A percentile compares a stretch with the other conserved stretches of the same genome.
Conservation (phyloP, 2,329 filamentous ascomycete species). For the Xylariaceae sp. region DNA sequence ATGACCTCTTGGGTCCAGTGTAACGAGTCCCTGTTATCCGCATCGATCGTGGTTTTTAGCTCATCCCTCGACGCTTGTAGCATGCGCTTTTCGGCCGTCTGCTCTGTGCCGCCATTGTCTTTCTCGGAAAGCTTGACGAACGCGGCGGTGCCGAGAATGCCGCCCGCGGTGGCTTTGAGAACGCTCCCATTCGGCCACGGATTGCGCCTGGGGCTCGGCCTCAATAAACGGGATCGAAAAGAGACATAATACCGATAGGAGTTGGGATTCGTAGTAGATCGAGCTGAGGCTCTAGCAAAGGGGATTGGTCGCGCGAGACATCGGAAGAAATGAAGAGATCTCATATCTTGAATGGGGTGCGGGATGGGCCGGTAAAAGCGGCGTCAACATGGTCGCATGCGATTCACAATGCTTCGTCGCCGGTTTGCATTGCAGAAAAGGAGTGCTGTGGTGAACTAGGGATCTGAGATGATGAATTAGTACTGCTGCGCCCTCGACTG, state of each 20-base stretch:
- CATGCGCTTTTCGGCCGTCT: constrained; percentile 83
- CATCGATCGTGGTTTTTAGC: constrained; percentile 63
- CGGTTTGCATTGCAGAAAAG: not conserved
- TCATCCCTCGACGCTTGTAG: constrained; percentile 75
- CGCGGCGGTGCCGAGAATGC: constrained; percentile 48
- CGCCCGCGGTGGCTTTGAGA: constrained; percentile 39
- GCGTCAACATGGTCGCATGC: constrained; percentile 11
- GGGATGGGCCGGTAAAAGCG: constrained; percentile 9
- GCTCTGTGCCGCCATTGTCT: constrained; percentile 44
- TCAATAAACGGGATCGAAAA: constrained; percentile 15
- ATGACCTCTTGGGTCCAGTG: constrained; percentile 57
- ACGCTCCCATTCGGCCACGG: constrained; percentile 32
- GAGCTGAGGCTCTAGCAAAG: constrained; percentile 13
- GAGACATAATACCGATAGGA: constrained; percentile 22
- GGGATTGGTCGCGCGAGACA: constrained; percentile 40
- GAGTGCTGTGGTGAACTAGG: not conserved
- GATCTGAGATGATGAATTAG: too few species aligned
- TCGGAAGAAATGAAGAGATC: constrained; percentile 40
- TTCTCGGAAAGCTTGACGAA: constrained; percentile 57
- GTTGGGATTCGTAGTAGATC: constrained; percentile 14
- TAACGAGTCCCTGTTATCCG: constrained; percentile 56
- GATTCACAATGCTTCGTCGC: not conserved
- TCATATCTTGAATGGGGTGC: constrained; percentile 40
- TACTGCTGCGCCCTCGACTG: too few species aligned
- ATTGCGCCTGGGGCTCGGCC: constrained; percentile 6